A percentile compares a stretch with the other conserved stretches of the same genome.
Evolutionary conservation across 352 stramenopile genomes (phyloP).

Genomic region (Albugo laibachii): DNA sequence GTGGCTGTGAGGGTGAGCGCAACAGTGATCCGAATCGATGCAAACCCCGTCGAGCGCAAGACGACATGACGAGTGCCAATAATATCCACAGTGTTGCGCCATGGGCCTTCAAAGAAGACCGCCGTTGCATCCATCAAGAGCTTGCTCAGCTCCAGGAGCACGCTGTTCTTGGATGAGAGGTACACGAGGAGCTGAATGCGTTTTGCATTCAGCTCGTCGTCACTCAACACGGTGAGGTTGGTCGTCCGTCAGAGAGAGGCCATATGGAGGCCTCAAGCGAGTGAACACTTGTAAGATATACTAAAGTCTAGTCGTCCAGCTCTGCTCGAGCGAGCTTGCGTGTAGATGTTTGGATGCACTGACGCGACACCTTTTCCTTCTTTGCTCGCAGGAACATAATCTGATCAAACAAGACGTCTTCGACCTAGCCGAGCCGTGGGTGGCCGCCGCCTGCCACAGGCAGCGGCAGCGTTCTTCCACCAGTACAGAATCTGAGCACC

Average conservation of each 20-base stretch:
- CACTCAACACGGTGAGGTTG: slow-evolving; percentile 9
- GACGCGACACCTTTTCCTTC: too few relatives aligned
- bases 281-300: too few relatives aligned
- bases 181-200: slow-evolving; percentile 1
- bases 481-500: too few relatives aligned
- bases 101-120: background rate
- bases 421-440: too few relatives aligned
- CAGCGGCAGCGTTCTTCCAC: too few relatives aligned
- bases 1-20: background rate
- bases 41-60: background rate
- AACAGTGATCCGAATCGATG: background rate
- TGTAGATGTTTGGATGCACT: too few relatives aligned
- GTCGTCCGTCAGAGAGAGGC: slow-evolving; percentile 3
- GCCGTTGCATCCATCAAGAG: background rate
- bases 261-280: too few relatives aligned
- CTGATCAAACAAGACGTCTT: too few relatives aligned
- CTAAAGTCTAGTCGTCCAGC: too few relatives aligned
- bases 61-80: background rate
- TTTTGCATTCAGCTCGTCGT: slow-evolving; percentile 2
- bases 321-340: too few relatives aligned
- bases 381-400: too few relatives aligned
- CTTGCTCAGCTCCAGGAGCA: background rate
- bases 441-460: too few relatives aligned
- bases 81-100: background rate
- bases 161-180: background rate